Base-by-base conservation (phyloP, 2,329 filamentous ascomycete species). In the Talaromyces sp. region DNA sequence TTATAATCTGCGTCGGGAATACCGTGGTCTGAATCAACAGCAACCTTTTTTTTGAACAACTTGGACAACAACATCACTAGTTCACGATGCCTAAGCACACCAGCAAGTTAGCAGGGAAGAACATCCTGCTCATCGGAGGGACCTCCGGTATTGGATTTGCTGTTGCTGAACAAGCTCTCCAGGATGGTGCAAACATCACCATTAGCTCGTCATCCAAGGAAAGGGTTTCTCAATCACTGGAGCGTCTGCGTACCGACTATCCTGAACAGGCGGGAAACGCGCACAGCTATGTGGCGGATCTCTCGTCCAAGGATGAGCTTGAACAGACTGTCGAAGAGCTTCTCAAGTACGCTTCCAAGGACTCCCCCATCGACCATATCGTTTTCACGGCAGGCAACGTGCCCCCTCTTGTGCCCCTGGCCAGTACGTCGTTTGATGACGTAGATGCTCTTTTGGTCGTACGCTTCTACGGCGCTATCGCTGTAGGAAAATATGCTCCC, bases 311-410 rank as follows among this genome's bases (percentile, higher is more conserved):
- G 28, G 74, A 76, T 0, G n/a, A 55, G 30, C 55, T 63, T 13
- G 61, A 63, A 39, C 15, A 28, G 10, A 60, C 22, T 33, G 39
- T 60, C 5, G 54, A 57, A 52, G 30, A 15, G 13, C 10, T 63
- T 28, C 53, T 63, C 11, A 17, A 55, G 47, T 59, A 47, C 22
- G 57, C 55, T 1, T 42, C 61, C 2, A 25, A 36, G 59, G 60
- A 32, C 65, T 49, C 61, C 33, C 54, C 53, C 5, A 57, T 86
- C 30, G 81, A 88, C 65, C 85, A 88, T 66, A 77, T 87, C 28
- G 74, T 85, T 47, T 83, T 79, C 73, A 86, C 84, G 0, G 85
- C 85, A 0, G 85, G 81, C 11, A 80, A 83, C 62, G 65, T 73
- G 2, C 70, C 84, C 8, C 72, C 74, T 2, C 69, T 74, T 9